These are phyloP conservation scores for Globisporangium iwayamae DNA, from an alignment of 352 stramenopile species.

Conservation along the genomic window DNA sequence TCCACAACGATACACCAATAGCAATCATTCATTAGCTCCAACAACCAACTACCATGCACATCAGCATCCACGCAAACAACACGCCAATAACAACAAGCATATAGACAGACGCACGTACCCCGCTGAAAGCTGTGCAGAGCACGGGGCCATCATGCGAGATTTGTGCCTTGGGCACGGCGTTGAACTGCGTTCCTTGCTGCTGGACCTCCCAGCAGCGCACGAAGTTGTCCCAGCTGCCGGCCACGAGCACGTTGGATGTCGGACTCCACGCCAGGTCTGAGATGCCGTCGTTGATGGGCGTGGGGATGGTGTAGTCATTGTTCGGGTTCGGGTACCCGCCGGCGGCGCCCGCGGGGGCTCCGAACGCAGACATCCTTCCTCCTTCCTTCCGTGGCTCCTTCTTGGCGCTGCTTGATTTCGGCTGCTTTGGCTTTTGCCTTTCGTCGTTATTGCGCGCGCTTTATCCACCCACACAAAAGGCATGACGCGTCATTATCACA, in stretches of 20 bases:
- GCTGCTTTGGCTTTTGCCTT: constrained; percentile 2
- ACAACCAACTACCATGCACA: not conserved
- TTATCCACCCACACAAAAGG: too few relatives aligned
- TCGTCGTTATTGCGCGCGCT: not conserved
- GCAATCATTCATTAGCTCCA: constrained; percentile 1
- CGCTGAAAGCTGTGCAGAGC: constrained; percentile 90
- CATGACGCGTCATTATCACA: too few relatives aligned
- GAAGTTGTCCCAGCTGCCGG: constrained; percentile 79
- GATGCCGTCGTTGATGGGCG: constrained; percentile 65
- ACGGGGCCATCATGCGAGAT: constrained; percentile 90
- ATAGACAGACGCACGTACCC: constrained; percentile 29
- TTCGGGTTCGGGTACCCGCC: constrained; percentile 70
- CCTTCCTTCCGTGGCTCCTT: not conserved
- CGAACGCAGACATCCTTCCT: constrained; percentile 37
- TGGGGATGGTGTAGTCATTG: constrained; percentile 72
- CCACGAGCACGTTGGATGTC: constrained; percentile 67
- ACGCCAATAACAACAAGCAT: not conserved
- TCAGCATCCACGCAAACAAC: not conserved
- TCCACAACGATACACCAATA: not conserved
- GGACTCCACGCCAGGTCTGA: constrained; percentile 77
- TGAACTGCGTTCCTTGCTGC: constrained; percentile 64
- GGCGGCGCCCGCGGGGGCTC: constrained; percentile 34
- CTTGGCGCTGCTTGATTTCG: not conserved
- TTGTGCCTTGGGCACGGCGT: constrained; percentile 73
- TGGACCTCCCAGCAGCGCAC: constrained; percentile 86